Evolutionary conservation across 2,329 filamentous ascomycete genomes (phyloP), one percentile per base, ranked within the genome.

Genomic region (Aureobasidium zeae): DNA sequence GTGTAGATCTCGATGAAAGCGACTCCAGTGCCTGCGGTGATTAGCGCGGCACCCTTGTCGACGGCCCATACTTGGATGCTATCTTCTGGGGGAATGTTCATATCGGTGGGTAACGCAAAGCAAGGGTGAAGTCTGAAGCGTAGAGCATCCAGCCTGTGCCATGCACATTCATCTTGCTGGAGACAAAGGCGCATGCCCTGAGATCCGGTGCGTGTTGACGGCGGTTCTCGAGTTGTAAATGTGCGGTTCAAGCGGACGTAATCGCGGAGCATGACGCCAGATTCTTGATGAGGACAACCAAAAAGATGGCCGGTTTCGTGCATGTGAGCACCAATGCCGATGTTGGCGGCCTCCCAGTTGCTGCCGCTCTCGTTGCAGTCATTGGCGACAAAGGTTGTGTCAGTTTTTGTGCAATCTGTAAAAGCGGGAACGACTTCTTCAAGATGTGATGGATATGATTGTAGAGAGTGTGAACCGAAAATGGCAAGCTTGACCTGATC

Each of bases 341-440:
- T 83, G 54, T 89, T 94, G 19, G 86, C 87, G n/a, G 87, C 80
- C 61, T 96, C 89, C 89, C 89, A 96, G 34, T 80, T 91, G 58
- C 85, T 94, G 17, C 88, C 88, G 5, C 81, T 81, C 52, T 94
- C 85, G 53, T 83, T 83, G 60, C 79, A 86, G 59, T 94, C 86
- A 55, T 95, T 94, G 12, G 83, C 83, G 26, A 94, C 79, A 53
- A 76, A 75, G 28, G 77, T 74, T 8, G 80, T 84, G 58, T 96
- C 86, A 0, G 87, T 95, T 22, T 81, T 78, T 2, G 88, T 94
- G 62, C 87, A 94, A 62, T 96, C 88, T 12, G 77, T 82, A 55
- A 96, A 94, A 5, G 87, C 83, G 15, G 86, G 79, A 4, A 86
- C 83, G 1, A 96, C 82, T 57, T 96, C 89, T 60, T 96, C 89